phyloP scores from a whole-genome alignment of 208 protist genomes.

The Trypanosoma lewisi region DNA sequence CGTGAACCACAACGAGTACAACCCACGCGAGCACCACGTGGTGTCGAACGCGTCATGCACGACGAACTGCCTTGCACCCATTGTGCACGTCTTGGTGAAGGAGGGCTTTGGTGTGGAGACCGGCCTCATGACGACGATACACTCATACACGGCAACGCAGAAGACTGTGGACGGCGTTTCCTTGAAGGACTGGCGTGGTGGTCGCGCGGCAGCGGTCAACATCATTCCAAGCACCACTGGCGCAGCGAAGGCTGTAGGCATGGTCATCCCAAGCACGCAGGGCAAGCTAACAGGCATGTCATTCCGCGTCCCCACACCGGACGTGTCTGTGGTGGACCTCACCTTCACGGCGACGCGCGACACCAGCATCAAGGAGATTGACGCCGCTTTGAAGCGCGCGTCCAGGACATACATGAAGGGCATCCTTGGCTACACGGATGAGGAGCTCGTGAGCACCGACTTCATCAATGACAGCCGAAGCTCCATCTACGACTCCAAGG shows the following conservation, averaged over 20 bases:
- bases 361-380: conserved; percentile 97
- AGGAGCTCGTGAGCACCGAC: conserved; percentile 98
- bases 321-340: conserved; percentile 99
- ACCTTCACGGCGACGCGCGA: conserved; percentile 91
- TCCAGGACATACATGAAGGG: conserved; percentile 93
- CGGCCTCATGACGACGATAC: conserved; percentile 99
- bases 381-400: conserved; percentile 91
- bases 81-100: conserved; percentile 96
- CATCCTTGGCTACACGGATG: conserved; percentile 97
- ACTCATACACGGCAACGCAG: conserved; percentile 99
- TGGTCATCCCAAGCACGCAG: conserved; percentile 90
- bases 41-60: conserved; percentile 99
- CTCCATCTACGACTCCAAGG: conserved; percentile 98
- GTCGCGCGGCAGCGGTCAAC: conserved; percentile 94
- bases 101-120: conserved; percentile 96
- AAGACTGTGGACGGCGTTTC: conserved; percentile 97
- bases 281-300: conserved; percentile 96
- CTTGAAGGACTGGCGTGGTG: conserved; percentile 98
- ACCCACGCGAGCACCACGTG: conserved; percentile 68
- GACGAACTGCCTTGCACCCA: conserved; percentile 99
- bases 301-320: conserved; percentile 98
- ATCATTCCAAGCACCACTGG: conserved; percentile 99
- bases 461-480: conserved; percentile 95
- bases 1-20: conserved; percentile 96
- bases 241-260: conserved; percentile 98